Conservation (phyloP, 495 filamentous ascomycete genomes). For the Penicillium coprophilum region DNA sequence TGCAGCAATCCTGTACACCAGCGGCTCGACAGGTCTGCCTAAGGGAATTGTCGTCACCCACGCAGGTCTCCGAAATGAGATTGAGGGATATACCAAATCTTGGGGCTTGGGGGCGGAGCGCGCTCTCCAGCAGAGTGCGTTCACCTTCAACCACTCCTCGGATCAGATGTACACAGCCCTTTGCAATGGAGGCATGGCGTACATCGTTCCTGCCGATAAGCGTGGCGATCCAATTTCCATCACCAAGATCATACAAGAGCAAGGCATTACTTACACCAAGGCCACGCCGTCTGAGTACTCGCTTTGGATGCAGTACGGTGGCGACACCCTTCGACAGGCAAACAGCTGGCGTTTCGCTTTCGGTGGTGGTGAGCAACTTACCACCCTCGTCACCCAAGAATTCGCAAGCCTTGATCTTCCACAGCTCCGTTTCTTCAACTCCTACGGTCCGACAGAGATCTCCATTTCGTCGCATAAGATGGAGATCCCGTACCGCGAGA, state of each 20-base stretch:
- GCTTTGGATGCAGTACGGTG: conserved; percentile 29
- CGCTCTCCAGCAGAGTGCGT: too few relatives aligned
- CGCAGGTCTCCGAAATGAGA: too few relatives aligned
- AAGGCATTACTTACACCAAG: conserved; percentile 36
- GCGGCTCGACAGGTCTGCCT: too few relatives aligned
- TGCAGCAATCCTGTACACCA: too few relatives aligned
- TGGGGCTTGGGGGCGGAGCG: too few relatives aligned
- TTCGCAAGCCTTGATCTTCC: conserved; percentile 11
- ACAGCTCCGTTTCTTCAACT: neutral
- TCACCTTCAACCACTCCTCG: too few relatives aligned
- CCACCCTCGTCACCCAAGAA: conserved; percentile 6
- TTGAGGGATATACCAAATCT: too few relatives aligned
- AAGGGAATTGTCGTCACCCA: too few relatives aligned
- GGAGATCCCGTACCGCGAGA: conserved; percentile 7
- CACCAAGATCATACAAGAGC: conserved; percentile 28
- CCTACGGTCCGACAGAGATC: neutral
- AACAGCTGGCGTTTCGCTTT: conserved; percentile 25
- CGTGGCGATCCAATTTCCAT: conserved; percentile 31
- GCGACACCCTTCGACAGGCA: conserved; percentile 5
- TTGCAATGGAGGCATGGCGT: conserved; percentile 31
- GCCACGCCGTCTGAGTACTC: conserved; percentile 44
- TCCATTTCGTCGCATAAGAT: neutral
- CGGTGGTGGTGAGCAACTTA: conserved; percentile 28
- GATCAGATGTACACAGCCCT: too few relatives aligned
- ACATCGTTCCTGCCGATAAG: conserved; percentile 18